phyloP scores from a whole-genome alignment of 331 rosid genomes.

The Acacia concinna region DNA sequence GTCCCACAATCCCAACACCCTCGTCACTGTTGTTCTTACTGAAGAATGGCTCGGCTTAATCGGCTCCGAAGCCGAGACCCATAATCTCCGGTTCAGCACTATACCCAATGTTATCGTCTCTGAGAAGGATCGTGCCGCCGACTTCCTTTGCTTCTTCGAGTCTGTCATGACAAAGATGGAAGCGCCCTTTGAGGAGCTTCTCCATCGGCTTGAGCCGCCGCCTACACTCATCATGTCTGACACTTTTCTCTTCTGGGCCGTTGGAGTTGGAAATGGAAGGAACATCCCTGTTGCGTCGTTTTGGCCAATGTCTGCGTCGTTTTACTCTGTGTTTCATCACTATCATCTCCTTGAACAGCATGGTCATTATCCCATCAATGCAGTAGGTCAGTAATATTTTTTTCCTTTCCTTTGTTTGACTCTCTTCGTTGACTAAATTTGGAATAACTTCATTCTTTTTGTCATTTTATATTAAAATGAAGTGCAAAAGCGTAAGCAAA shows the following conservation, averaged over 20 bases:
- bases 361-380: neutral
- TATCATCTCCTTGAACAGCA: neutral
- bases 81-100: neutral
- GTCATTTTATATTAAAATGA: no score
- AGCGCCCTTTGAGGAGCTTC: constrained; percentile 43
- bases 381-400: neutral
- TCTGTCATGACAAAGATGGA: constrained; percentile 49
- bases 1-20: neutral
- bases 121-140: neutral
- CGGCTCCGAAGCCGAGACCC: constrained; percentile 15
- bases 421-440: neutral
- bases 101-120: neutral
- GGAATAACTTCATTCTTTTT: no score
- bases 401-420: neutral
- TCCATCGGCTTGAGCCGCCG: constrained; percentile 34
- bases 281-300: neutral
- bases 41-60: constrained; percentile 62
- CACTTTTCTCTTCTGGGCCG: neutral
- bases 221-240: neutral
- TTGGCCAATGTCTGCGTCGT: neutral
- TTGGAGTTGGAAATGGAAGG: neutral
- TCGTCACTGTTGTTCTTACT: constrained; percentile 55
- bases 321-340: neutral
- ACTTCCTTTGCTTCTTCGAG: constrained; percentile 1
- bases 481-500: no score